Evolutionary conservation across 768 basidiomycete species (phyloP), one percentile per base, ranked within the genome.

Genomic region (Psilocybe cubensis): DNA sequence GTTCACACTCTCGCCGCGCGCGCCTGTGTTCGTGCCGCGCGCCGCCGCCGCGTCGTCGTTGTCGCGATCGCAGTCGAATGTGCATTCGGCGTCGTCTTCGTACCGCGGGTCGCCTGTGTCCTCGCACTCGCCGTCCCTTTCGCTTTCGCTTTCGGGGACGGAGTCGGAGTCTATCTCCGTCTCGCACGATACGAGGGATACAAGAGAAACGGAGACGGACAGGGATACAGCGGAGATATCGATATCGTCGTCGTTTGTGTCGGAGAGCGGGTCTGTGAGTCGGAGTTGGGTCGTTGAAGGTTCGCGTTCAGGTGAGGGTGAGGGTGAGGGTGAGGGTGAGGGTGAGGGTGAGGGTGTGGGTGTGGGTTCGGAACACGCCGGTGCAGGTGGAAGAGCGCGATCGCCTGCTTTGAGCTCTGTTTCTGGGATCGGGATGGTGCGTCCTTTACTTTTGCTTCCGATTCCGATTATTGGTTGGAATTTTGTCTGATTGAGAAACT

Each of bases 211-310:
- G 20, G 55, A 61, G 11, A 57, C n/a, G n/a, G n/a, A n/a, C n/a
- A n/a, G n/a, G n/a, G n/a, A n/a, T n/a, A n/a, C n/a, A n/a, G n/a
- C n/a, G n/a, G n/a, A 40, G 0, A 44, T 41, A 11, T 56, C 35
- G 21, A 40, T 60, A 4, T 64, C 66, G 8, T 57, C 56, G 9
- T 63, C 62, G 11, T 62, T 62, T 17, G 45, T 59, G 3, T 74
- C 73, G 1, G 69, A 67, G 1, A 29, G 55, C 10, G 58, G 40
- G 14, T 64, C 64, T 6, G 68, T 59, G 3, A 71, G 73, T 1
- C 77, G 78, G 24, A 76, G 73, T 17, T 76, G 80, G 69, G 72
- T 75, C 4, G 59, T 64, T 8, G 59, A 58, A 20, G 54, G 54
- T 7, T 47, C 52, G 10, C 21, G 23, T 4, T 18, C 40, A 3